Conservation (phyloP, 169 alveolate genomes). For the Eimeria sp. region DNA sequence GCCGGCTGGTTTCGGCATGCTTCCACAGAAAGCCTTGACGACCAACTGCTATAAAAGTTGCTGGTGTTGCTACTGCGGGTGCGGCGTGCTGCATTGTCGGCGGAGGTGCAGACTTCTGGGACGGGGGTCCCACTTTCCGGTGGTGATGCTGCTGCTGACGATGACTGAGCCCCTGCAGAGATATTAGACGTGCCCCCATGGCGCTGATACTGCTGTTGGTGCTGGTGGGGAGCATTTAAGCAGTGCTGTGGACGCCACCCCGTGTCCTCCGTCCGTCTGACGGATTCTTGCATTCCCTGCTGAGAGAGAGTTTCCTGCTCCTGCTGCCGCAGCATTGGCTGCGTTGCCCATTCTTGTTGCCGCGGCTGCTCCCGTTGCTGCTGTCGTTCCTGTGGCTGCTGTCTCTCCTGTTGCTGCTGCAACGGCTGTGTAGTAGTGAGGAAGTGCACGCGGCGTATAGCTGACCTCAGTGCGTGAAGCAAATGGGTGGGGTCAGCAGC, state of each 20-base stretch:
- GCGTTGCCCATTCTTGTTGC: slow-evolving; percentile 10
- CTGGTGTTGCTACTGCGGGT: slow-evolving; percentile 30
- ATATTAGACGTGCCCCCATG: not conserved
- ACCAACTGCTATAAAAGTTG: not conserved
- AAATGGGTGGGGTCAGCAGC: slow-evolving; percentile 61
- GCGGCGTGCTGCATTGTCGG: not conserved
- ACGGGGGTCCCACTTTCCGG: not conserved
- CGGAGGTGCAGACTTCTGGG: not conserved
- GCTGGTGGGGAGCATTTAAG: slow-evolving; percentile 3
- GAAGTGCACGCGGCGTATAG: slow-evolving; percentile 2
- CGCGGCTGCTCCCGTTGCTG: not conserved
- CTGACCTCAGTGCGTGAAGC: slow-evolving; percentile 36
- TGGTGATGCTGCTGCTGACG: slow-evolving; percentile 20
- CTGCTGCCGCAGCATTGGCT: not conserved
- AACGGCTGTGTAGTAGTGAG: not conserved
- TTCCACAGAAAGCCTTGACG: not conserved
- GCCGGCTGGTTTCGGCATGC: not conserved
- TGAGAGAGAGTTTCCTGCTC: not conserved
- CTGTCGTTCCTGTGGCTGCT: not conserved
- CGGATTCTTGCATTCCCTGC: not conserved
- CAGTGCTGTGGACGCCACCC: not conserved
- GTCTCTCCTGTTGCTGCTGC: slow-evolving; percentile 27
- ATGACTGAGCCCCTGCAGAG: slow-evolving; percentile 1
- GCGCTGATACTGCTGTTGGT: slow-evolving; percentile 40
- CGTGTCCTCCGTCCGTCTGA: not conserved